Evolutionary conservation across 768 basidiomycete genomes (phyloP).

Genomic region (Porphyrellus cyaneotinctus): DNA sequence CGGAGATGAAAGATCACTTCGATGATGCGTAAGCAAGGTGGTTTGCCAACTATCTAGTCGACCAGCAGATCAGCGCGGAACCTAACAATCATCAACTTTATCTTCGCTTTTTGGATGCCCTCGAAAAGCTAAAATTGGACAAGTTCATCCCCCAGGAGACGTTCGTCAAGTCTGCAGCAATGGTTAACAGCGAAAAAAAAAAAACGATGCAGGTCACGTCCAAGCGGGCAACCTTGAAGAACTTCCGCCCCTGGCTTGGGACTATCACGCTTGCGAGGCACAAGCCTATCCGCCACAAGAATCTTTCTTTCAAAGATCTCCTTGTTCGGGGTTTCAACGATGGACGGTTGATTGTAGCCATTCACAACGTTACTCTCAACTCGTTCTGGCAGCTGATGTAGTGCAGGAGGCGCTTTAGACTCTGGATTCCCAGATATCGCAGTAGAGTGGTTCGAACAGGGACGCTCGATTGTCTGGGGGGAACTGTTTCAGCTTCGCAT

Average conservation of each 20-base stretch:
- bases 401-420: too few species aligned
- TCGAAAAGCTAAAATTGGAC: slow-evolving; percentile 63
- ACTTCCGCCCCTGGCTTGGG: slow-evolving; percentile 93
- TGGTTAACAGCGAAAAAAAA: slow-evolving; percentile 94
- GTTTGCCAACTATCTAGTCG: slow-evolving; percentile 98
- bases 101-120: slow-evolving; percentile 84
- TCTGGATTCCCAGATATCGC: too few species aligned
- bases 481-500: too few species aligned
- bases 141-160: slow-evolving; percentile 93
- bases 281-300: slow-evolving; percentile 87
- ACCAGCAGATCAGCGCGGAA: slow-evolving; percentile 92
- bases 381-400: too few species aligned
- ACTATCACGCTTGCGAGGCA: slow-evolving; percentile 90
- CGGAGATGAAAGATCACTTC: slow-evolving; percentile 83
- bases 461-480: too few species aligned
- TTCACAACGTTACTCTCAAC: too few species aligned
- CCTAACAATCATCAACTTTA: slow-evolving; percentile 97
- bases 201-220: slow-evolving; percentile 82
- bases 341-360: slow-evolving; percentile 86
- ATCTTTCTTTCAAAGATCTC: slow-evolving; percentile 96
- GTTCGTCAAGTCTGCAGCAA: slow-evolving; percentile 73
- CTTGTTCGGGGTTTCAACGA: slow-evolving; percentile 93
- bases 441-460: too few species aligned
- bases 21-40: slow-evolving; percentile 82
- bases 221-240: slow-evolving; percentile 87